Percentiles rank a stretch among this genome's conserved stretches.
These are phyloP conservation scores for Middelhovenomyces tepae DNA, from an alignment of 805 yeast genomes.

Conservation along the genomic window DNA sequence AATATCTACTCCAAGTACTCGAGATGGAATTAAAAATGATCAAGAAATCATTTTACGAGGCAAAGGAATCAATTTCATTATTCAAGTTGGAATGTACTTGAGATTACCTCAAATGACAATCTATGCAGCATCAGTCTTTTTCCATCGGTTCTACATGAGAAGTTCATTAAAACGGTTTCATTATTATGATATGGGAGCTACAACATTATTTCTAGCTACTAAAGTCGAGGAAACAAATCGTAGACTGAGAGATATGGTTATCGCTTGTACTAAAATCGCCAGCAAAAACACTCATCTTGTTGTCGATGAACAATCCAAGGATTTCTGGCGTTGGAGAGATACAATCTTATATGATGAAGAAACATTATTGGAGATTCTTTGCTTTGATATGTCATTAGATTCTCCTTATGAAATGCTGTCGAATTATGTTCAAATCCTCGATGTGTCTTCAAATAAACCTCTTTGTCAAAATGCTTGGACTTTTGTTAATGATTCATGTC, in stretches of 20 bases:
- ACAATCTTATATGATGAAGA: constrained; percentile 38
- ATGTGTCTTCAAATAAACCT: constrained; percentile 15
- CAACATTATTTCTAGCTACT: constrained; percentile 43
- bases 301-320: constrained; percentile 38
- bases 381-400: constrained; percentile 39
- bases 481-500: constrained; percentile 32
- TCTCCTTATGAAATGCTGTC: constrained; percentile 30
- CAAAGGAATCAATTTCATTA: constrained; percentile 41
- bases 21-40: constrained; percentile 27
- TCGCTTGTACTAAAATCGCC: constrained; percentile 41
- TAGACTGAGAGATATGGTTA: constrained; percentile 39
- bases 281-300: constrained; percentile 32
- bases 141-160: constrained; percentile 47
- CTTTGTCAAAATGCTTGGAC: constrained; percentile 27
- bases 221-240: constrained; percentile 47
- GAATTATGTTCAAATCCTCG: constrained; percentile 15
- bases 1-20: constrained; percentile 28
- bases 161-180: constrained; percentile 35
- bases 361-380: constrained; percentile 35
- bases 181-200: constrained; percentile 43
- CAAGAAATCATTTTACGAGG: constrained; percentile 37
- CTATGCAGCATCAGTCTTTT: constrained; percentile 38
- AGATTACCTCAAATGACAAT: constrained; percentile 41
- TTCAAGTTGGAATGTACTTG: constrained; percentile 35
- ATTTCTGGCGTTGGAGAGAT: constrained; percentile 45